Percentiles rank a stretch among this genome's conserved stretches.
phyloP scores from a whole-genome alignment of 148 eudicot species.

The Agrostemma githago region DNA sequence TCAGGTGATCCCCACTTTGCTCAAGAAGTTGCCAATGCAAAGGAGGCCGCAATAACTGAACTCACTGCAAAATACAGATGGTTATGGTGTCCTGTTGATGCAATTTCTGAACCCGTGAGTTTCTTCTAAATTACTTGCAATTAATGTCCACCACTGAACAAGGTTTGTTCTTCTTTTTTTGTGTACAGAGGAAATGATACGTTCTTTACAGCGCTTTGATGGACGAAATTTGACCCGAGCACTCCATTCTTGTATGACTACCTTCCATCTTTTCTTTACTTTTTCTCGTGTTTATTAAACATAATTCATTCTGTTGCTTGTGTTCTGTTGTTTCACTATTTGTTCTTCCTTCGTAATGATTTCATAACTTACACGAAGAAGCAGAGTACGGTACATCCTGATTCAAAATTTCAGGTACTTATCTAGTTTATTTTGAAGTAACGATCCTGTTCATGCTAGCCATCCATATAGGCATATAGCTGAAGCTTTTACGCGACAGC shows the following conservation, averaged over 20 bases:
- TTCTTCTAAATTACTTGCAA: not conserved
- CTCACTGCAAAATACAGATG: conserved; percentile 55
- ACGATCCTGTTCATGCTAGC: not conserved
- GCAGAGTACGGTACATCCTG: not conserved
- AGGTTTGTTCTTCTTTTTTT: conserved; percentile 1
- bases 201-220: conserved; percentile 68
- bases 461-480: not conserved
- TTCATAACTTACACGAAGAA: too few species aligned
- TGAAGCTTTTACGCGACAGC: not conserved
- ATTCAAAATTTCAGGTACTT: not conserved
- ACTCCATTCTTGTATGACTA: conserved; percentile 71
- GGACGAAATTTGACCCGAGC: too few species aligned
- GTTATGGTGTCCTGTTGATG: conserved; percentile 28
- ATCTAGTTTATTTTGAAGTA: not conserved
- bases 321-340: conserved; percentile 23
- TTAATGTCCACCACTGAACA: not conserved
- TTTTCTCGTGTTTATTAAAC: not conserved
- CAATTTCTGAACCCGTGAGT: not conserved
- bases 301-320: not conserved
- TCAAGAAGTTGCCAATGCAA: conserved; percentile 83
- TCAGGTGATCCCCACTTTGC: conserved; percentile 72
- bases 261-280: not conserved
- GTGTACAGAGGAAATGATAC: conserved; percentile 89
- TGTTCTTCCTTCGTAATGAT: too few species aligned
- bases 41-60: conserved; percentile 76